Percentiles rank a stretch among this genome's conserved stretches.
Evolutionary conservation across 1,284 basidiomycete species (phyloP).

Genomic region (Phenoliferia sp.): DNA sequence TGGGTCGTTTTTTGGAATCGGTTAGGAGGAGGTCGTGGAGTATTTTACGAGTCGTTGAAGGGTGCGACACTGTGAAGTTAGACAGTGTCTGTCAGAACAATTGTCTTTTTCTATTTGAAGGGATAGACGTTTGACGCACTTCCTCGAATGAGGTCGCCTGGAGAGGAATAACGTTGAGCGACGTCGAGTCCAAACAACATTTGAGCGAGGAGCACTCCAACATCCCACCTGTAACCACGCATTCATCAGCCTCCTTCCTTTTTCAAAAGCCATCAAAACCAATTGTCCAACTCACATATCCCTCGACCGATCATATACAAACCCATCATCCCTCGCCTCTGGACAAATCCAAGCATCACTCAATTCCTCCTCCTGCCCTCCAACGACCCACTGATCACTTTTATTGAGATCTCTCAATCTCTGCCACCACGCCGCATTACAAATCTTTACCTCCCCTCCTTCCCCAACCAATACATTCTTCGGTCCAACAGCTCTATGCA

Average conservation of each 20-base stretch:
- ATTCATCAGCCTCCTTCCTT: background rate
- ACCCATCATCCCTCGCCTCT: constrained; percentile 26
- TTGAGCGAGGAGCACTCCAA: constrained; percentile 33
- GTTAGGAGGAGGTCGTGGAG: constrained; percentile 27
- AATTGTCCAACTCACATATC: constrained; percentile 24
- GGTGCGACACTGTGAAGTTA: constrained; percentile 8
- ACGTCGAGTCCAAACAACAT: constrained; percentile 34
- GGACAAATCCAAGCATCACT: constrained; percentile 29
- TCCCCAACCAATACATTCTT: constrained; percentile 18
- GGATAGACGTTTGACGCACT: background rate
- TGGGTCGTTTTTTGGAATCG: constrained; percentile 27
- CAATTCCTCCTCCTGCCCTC: constrained; percentile 11
- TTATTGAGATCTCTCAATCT: constrained; percentile 31
- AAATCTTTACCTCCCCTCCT: constrained; percentile 9
- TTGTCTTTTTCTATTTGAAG: background rate
- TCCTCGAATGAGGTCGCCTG: constrained; percentile 25
- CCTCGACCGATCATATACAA: constrained; percentile 29
- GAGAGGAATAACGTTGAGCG: constrained; percentile 16
- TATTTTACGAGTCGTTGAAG: constrained; percentile 19
- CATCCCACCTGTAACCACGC: constrained; percentile 20
- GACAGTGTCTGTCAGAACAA: background rate
- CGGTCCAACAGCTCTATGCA: constrained; percentile 23
- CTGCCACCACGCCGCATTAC: constrained; percentile 23
- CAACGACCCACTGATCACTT: constrained; percentile 25
- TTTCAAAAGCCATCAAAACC: background rate